Conservation (phyloP, 2,329 filamentous ascomycete species). For the Exophiala sp. region DNA sequence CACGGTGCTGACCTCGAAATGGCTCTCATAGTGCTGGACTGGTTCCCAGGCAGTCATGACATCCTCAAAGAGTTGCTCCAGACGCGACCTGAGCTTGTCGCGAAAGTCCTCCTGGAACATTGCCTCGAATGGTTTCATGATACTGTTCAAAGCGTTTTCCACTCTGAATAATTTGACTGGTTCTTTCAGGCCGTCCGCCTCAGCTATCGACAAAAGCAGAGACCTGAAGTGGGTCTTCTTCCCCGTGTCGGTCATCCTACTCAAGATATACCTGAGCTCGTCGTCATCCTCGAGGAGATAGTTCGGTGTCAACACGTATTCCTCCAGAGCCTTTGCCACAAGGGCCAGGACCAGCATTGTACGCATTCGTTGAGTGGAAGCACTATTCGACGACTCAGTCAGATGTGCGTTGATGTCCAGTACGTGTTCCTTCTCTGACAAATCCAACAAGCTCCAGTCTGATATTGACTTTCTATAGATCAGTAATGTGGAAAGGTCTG, state of each 20-base stretch:
- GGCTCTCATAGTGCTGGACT: slow-evolving; percentile 7
- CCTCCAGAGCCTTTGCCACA: slow-evolving; percentile 9
- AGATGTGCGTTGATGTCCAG: slow-evolving; percentile 1
- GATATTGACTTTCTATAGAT: neutral
- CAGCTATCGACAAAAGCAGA: slow-evolving; percentile 5
- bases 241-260: slow-evolving; percentile 61
- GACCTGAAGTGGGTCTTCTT: slow-evolving; percentile 1
- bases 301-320: slow-evolving; percentile 17
- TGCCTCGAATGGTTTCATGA: neutral
- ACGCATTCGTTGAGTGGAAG: slow-evolving; percentile 3
- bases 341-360: slow-evolving; percentile 15
- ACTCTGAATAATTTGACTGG: slow-evolving; percentile 7
- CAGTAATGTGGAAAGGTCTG: neutral
- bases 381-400: slow-evolving; percentile 5
- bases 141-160: slow-evolving; percentile 1
- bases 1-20: slow-evolving; percentile 12
- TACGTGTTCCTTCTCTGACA: slow-evolving; percentile 6
- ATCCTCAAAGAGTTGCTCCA: neutral
- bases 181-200: slow-evolving; percentile 3
- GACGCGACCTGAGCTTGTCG: neutral
- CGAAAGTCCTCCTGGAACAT: neutral
- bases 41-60: slow-evolving; percentile 7
- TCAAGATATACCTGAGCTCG: slow-evolving; percentile 54
- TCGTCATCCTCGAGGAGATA: slow-evolving; percentile 16
- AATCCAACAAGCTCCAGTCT: slow-evolving; percentile 1